Evolutionary conservation across 177 flowering plant genomes (phyloP).

Genomic region (Telopea speciosissima): DNA sequence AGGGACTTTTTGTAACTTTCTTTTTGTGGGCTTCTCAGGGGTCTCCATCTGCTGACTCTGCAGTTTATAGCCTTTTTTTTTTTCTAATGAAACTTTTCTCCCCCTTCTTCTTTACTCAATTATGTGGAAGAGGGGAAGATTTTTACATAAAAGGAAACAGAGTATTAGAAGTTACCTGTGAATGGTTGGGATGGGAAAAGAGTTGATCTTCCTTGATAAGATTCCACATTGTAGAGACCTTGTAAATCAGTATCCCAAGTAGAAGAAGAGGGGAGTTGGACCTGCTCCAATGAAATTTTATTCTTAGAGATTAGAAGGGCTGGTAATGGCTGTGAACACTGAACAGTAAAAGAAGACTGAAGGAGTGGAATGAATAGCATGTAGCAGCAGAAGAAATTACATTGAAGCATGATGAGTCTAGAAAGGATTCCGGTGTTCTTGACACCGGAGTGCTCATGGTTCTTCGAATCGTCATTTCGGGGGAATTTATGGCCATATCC

Average conservation of each 20-base stretch:
- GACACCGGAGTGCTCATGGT: conserved; percentile 56
- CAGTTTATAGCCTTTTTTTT: neutral
- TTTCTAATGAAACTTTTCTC: neutral
- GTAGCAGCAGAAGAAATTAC: conserved; percentile 46
- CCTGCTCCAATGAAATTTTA: conserved; percentile 35
- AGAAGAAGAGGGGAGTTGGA: conserved; percentile 30
- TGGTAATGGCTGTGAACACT: no score
- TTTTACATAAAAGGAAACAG: neutral
- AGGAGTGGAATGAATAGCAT: neutral
- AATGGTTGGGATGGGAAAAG: conserved; percentile 47
- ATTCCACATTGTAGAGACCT: conserved; percentile 41
- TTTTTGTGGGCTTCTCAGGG: conserved; percentile 12
- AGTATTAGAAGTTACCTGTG: conserved; percentile 39
- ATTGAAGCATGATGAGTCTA: conserved; percentile 50
- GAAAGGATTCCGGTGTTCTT: conserved; percentile 44
- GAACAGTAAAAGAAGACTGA: neutral
- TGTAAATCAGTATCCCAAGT: conserved; percentile 70
- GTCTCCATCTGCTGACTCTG: conserved; percentile 8
- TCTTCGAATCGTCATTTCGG: conserved; percentile 48
- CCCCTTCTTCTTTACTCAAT: neutral
- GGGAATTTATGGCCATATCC: conserved; percentile 40
- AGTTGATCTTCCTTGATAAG: conserved; percentile 48
- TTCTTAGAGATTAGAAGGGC: neutral
- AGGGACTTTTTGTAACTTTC: neutral
- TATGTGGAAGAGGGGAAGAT: conserved; percentile 1